Percentiles rank a stretch among this genome's conserved stretches.
Conservation (phyloP, 495 filamentous ascomycete genomes). For the Neurospora sp. region DNA sequence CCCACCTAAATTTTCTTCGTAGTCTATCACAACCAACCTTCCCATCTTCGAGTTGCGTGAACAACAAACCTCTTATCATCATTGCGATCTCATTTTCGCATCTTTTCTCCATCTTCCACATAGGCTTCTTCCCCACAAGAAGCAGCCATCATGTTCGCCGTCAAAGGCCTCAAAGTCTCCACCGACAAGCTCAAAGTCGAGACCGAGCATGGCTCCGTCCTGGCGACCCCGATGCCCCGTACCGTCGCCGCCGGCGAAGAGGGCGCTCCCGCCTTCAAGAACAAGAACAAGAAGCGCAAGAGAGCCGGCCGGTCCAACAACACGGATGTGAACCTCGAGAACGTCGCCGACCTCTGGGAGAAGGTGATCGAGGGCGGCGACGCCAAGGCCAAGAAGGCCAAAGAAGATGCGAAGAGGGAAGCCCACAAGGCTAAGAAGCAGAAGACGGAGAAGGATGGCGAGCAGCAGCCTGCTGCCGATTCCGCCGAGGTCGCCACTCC, state of each 20-base stretch:
- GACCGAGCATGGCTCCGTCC: constrained; percentile 24
- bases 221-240: neutral
- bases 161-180: constrained; percentile 80
- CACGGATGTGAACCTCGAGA: constrained; percentile 51
- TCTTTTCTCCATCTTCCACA: too few relatives aligned
- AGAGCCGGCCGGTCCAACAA: constrained; percentile 35
- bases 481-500: neutral
- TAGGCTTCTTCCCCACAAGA: neutral
- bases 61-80: neutral
- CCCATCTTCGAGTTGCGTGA: neutral
- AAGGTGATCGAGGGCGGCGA: constrained; percentile 54
- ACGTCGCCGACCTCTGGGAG: constrained; percentile 68
- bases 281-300: constrained; percentile 44
- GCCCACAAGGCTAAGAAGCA: constrained; percentile 32
- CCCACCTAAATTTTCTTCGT: neutral
- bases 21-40: neutral
- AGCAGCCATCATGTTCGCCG: constrained; percentile 65
- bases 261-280: constrained; percentile 23
- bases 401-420: constrained; percentile 24
- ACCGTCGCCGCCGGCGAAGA: constrained; percentile 4
- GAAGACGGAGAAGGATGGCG: constrained; percentile 12
- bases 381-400: constrained; percentile 19
- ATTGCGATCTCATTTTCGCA: neutral
- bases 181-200: constrained; percentile 60
- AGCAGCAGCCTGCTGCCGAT: too few relatives aligned